A percentile compares a stretch with the other conserved stretches of the same genome.
Conservation (phyloP, 257 asterid species). For the Salvia miltiorrhiza region DNA sequence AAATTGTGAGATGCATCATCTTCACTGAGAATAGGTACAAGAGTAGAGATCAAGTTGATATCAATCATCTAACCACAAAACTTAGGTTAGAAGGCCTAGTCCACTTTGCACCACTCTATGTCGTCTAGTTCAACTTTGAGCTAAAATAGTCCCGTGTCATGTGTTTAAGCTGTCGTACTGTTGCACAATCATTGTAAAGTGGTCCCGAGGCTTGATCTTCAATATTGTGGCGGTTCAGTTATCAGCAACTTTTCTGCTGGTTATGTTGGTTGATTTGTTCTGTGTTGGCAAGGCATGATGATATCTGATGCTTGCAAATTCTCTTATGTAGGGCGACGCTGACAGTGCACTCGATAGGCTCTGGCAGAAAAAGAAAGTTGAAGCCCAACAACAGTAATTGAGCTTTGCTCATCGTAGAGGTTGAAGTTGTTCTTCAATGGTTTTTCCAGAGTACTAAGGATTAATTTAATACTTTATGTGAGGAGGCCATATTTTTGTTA, state of each 20-base stretch:
- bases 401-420: no score
- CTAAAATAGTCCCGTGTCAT: neutral
- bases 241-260: no score
- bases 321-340: slow-evolving; percentile 55
- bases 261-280: no score
- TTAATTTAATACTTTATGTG: neutral
- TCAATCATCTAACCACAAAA: neutral
- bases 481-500: neutral
- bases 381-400: slow-evolving; percentile 31
- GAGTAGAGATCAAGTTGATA: no score
- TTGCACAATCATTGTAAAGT: no score
- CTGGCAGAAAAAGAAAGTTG: slow-evolving; percentile 69
- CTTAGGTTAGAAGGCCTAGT: neutral
- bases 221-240: no score
- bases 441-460: neutral
- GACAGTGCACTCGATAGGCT: slow-evolving; percentile 67
- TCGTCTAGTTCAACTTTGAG: neutral
- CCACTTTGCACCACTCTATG: neutral
- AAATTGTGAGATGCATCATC: no score
- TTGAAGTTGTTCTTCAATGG: neutral
- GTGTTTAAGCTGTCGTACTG: neutral
- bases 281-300: no score
- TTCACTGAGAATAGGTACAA: no score
- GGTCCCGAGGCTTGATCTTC: no score
- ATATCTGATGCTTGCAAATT: neutral